Evolutionary conservation across 1,284 basidiomycete genomes (phyloP).

Genomic region (Kwoniella shivajii): DNA sequence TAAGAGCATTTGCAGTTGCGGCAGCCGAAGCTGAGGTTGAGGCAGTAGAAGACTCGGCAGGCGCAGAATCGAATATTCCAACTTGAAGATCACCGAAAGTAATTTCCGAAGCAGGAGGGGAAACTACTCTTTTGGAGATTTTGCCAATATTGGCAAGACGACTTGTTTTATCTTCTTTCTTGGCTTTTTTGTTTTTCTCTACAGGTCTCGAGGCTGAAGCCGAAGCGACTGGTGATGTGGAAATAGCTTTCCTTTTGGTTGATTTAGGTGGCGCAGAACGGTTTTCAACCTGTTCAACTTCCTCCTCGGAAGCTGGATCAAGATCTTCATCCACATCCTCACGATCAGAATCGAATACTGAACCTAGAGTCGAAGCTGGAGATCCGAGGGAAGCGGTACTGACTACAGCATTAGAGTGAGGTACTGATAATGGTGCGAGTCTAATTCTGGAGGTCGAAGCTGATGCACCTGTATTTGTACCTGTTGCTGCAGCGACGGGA

Average conservation of each 20-base stretch:
- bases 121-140: constrained; percentile 11
- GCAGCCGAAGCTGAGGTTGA: background rate
- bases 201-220: background rate
- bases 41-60: background rate
- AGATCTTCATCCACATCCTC: constrained; percentile 13
- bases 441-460: background rate
- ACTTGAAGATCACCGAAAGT: constrained; percentile 19
- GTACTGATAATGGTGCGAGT: background rate
- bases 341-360: constrained; percentile 11
- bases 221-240: background rate
- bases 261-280: background rate
- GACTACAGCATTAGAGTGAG: background rate
- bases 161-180: constrained; percentile 2
- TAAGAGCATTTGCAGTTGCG: background rate
- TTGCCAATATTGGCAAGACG: constrained; percentile 17
- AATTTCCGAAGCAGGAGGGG: constrained; percentile 1
- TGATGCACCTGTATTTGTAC: background rate
- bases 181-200: constrained; percentile 6
- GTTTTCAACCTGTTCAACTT: constrained; percentile 4
- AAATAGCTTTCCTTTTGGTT: background rate
- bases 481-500: background rate
- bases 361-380: constrained; percentile 10
- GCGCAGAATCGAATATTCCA: constrained; percentile 19
- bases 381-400: constrained; percentile 4
- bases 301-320: constrained; percentile 2